phyloP scores from a whole-genome alignment of 805 yeast species.

The Deakozyma indianensis region DNA sequence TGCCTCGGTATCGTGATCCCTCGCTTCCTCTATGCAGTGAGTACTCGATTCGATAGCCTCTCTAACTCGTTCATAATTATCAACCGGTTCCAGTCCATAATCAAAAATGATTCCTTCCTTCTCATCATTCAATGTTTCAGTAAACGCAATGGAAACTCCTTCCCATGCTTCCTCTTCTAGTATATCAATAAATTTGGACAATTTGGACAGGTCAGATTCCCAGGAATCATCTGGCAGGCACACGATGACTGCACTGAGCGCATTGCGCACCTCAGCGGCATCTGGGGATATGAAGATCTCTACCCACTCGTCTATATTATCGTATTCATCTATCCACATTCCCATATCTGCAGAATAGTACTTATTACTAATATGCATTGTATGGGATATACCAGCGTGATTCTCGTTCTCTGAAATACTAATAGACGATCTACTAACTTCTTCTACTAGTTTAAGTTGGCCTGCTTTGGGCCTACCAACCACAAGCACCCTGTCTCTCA shows the following conservation, averaged over 20 bases:
- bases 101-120: constrained; percentile 11
- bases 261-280: constrained; percentile 24
- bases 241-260: constrained; percentile 22
- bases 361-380: constrained; percentile 15
- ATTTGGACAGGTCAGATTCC: constrained; percentile 3
- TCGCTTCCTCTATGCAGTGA: background rate
- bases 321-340: constrained; percentile 23
- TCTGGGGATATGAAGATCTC: constrained; percentile 17
- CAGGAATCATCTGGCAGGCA: background rate
- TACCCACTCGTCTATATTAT: constrained; percentile 17
- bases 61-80: constrained; percentile 12
- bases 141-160: constrained; percentile 15
- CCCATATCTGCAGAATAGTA: constrained; percentile 23
- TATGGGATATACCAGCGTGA: constrained; percentile 18
- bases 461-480: constrained; percentile 23
- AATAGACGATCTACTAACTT: constrained; percentile 17
- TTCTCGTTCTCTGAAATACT: constrained; percentile 4
- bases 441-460: constrained; percentile 18
- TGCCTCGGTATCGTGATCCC: background rate
- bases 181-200: constrained; percentile 10
- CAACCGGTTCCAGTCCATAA: constrained; percentile 17
- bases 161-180: constrained; percentile 15
- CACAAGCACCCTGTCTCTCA: constrained; percentile 12
- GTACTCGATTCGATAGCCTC: constrained; percentile 15
- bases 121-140: constrained; percentile 3